phyloP scores from a whole-genome alignment of 371 early-diverging fungal species.

The Mortierella sp. region DNA sequence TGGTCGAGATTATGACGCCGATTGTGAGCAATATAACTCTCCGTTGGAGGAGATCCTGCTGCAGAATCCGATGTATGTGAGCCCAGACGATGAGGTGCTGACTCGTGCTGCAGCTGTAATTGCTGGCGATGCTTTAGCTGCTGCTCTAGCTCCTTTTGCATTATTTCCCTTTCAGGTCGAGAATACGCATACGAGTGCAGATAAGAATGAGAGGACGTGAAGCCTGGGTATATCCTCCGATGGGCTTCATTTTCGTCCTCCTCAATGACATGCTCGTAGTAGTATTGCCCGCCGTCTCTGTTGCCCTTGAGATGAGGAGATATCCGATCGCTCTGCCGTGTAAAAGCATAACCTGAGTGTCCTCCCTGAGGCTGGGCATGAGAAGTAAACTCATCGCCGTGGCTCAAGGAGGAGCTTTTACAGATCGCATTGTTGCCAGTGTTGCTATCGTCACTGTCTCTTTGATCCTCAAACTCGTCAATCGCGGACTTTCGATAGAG shows the following conservation, averaged over 20 bases:
- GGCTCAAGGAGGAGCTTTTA: not conserved
- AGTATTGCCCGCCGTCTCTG: not conserved
- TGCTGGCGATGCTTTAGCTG: not conserved
- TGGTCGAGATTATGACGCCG: not conserved
- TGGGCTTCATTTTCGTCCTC: not conserved
- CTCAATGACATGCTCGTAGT: not conserved
- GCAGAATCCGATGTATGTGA: not conserved
- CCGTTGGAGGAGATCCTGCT: not conserved
- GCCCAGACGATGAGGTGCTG: not conserved
- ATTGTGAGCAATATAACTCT: slow-evolving; percentile 11
- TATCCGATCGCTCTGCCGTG: not conserved
- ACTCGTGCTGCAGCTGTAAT: not conserved
- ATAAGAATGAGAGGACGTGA: not conserved
- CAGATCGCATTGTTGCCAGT: not conserved
- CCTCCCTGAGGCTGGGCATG: too few species aligned
- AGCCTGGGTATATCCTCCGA: not conserved
- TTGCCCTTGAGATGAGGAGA: not conserved
- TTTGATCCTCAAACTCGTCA: too few species aligned
- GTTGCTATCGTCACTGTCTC: too few species aligned
- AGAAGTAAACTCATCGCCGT: too few species aligned
- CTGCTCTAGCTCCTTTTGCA: not conserved
- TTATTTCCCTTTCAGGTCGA: not conserved
- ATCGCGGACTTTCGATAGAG: too few species aligned
- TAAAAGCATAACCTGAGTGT: not conserved
- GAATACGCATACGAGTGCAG: not conserved